A percentile compares a stretch with the other conserved stretches of the same genome.
These are phyloP conservation scores for Cystodermella granulosa DNA, from an alignment of 1,284 basidiomycete genomes.

Conservation along the genomic window DNA sequence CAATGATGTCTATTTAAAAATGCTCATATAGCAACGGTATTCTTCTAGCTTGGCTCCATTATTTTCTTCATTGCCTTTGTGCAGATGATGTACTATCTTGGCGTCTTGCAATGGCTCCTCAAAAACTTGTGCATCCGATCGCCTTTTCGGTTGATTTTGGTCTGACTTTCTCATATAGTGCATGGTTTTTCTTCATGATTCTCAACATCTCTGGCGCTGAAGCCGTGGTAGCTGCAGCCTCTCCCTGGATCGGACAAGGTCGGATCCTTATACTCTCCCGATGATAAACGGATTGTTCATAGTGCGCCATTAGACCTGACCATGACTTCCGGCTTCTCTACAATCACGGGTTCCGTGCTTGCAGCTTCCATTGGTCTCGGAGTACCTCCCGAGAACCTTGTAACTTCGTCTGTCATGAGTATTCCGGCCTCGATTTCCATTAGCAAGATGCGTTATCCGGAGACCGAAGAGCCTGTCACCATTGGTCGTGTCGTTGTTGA, in stretches of 20 bases:
- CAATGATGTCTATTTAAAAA: no score
- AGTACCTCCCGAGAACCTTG: conserved; percentile 75
- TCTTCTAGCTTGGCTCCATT: conserved; percentile 58
- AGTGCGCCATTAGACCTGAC: no score
- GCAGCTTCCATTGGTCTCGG: conserved; percentile 80
- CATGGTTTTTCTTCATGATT: conserved; percentile 89
- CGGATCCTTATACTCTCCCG: neutral
- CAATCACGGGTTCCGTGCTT: conserved; percentile 86
- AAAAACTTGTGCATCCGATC: conserved; percentile 59
- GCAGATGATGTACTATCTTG: conserved; percentile 82
- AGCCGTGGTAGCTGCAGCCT: conserved; percentile 85
- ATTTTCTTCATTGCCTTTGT: conserved; percentile 87
- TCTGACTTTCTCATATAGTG: conserved; percentile 43
- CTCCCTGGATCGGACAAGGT: conserved; percentile 82
- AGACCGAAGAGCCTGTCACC: conserved; percentile 80
- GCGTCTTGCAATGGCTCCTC: conserved; percentile 87
- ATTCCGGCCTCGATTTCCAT: conserved; percentile 92
- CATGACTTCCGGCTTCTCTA: conserved; percentile 89
- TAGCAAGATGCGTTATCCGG: conserved; percentile 80
- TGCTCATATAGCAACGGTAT: conserved; percentile 3
- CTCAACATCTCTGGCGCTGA: conserved; percentile 86
- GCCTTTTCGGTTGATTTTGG: neutral
- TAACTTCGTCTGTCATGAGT: conserved; percentile 90
- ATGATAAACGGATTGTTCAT: no score
- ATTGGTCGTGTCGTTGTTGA: conserved; percentile 76